Evolutionary conservation across 805 yeast genomes (phyloP), one percentile per base, ranked within the genome.

Genomic region (Cyberlindnera maclurae): DNA sequence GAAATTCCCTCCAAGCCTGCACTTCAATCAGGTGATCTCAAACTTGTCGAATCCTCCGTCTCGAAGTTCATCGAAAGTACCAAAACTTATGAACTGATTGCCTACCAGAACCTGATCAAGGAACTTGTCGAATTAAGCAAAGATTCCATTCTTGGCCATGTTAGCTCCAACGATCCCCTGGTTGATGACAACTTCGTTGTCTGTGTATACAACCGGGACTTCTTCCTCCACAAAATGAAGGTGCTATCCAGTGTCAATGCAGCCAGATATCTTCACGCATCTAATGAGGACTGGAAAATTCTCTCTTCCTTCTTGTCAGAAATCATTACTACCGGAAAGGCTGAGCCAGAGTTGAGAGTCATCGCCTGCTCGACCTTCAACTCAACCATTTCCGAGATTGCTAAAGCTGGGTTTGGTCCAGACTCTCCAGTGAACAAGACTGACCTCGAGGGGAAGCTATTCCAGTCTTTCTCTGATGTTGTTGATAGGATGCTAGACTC

Each of bases 11-110:
- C 59, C 4, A 59, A 71, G 2, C 65, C 77, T 0, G 54, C 53
- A 12, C 52, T 80, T 15, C 51, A 66, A 1, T 51, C 67, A 22
- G 62, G 57, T 33, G 88, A 82, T 46, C 40, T 71, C 13, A 51
- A 64, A 30, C 63, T 72, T 0, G 68, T 87, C 27, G 81, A 77
- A 34, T 58, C 54, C 5, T 74, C 89, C 1, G 58, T 79, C 13
- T 59, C 60, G n/a, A 82, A 79, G 43, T 63, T 89, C 24, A 60
- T 73, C 40, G 88, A 80, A 22, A 77, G 82, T 37, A 70, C 90
- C 1, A 59, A 61, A 12, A 70, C 69, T 6, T 83, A 78, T 42
- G 70, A 79, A 2, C 59, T 63, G 3, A 57, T 59, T 0, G 71
- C 87, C 1, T 76, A 79, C 41, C 38, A 53, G 5, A 67, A 64